Base-by-base conservation (phyloP, 2,329 filamentous ascomycete species). In the Diaporthe australafricana region DNA sequence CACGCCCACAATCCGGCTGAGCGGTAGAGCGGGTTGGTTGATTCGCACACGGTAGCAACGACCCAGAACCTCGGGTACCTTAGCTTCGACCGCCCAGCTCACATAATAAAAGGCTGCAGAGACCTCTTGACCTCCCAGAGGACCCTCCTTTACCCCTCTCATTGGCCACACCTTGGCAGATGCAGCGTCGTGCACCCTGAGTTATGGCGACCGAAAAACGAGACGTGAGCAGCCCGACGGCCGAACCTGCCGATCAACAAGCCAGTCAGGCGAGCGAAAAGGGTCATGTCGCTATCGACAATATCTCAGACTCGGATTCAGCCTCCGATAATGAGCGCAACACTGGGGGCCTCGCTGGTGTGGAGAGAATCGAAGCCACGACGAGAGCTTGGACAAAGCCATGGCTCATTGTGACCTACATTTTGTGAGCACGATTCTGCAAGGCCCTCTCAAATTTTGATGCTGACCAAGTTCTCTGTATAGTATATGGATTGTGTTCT, bases 281-380 rank as follows among this genome's bases (percentile, higher is more conserved):
- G 6, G 60, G 60, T 45, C 42, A 50, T 9, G n/a, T 50, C 30
- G 60, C 60, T 1, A n/a, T 65, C 32, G 45, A 65, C 27, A 50
- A 22, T 25, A 22, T 30, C 45, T 65, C 60, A 16, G 60, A 65
- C 27, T 65, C 60, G 2, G 60, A 14, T 25, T 25, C 32, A 1
- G 30, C 27, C 8, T 42, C 60, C 8, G 60, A 65, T 8, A 20
- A 65, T 35, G 45, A 50, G 14, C 60, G 16, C 14, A 65, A 65
- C 22, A 70, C 55, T 16, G 69, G 60, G 25, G 80, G 80, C 11
- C 84, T 87, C 76, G 78, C 79, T 11, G 86, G 86, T 78, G 84
- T 87, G 22, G 81, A 84, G 71, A 83, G 84, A 66, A 82, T 87
- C n/a, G 84, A 87, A 76, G 86, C 85, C 17, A 82, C 83, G 11